Evolutionary conservation across 208 protist species (phyloP).

Genomic region (Angomonas deanei): DNA sequence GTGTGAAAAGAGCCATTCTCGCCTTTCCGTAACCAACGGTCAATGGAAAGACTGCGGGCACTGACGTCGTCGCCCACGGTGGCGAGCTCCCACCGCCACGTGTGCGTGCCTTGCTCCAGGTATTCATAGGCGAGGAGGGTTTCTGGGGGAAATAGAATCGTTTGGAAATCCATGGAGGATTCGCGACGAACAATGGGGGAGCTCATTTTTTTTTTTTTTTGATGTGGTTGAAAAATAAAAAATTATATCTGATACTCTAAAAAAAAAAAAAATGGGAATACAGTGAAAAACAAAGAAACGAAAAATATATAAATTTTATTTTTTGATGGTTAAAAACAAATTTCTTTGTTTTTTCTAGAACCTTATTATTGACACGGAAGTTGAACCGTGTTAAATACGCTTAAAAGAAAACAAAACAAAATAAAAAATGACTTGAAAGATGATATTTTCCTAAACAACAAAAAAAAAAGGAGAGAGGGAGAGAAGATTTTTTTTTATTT

Average conservation of each 20-base stretch:
- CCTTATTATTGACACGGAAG: too few relatives aligned
- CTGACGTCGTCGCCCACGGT: slow-evolving; percentile 6
- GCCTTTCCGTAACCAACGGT: slow-evolving; percentile 3
- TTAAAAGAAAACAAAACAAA: not conserved
- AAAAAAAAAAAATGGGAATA: not conserved
- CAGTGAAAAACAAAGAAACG: not conserved
- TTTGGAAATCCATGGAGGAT: not conserved
- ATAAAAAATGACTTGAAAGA: not conserved
- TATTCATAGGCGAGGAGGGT: slow-evolving; percentile 48
- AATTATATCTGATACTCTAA: not conserved
- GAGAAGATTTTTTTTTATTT: slow-evolving; percentile 9
- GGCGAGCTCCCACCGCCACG: slow-evolving; percentile 19
- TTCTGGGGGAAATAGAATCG: slow-evolving; percentile 11
- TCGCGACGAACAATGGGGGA: not conserved
- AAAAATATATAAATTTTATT: too few relatives aligned
- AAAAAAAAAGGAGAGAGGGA: not conserved
- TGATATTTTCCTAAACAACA: not conserved
- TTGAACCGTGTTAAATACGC: too few relatives aligned
- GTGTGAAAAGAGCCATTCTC: not conserved
- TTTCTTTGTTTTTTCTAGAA: too few relatives aligned
- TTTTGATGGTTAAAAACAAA: too few relatives aligned
- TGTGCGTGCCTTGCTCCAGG: slow-evolving; percentile 10
- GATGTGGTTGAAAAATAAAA: not conserved
- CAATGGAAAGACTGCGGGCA: not conserved
- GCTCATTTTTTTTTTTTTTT: not conserved